Conservation (phyloP, 148 eudicot genomes). For the Fagopyrum tataricum region DNA sequence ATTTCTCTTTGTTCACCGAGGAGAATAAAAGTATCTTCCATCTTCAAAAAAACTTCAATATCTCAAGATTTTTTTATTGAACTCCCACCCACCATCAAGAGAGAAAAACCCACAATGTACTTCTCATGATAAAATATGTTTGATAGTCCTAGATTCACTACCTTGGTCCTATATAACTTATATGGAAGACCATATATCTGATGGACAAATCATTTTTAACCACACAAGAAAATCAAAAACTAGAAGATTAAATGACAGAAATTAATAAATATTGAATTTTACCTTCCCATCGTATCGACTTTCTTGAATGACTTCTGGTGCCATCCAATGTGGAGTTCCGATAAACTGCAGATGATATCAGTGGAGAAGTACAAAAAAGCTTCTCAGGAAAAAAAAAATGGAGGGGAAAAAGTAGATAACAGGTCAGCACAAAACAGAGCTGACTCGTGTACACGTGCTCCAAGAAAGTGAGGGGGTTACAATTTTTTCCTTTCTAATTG, state of each 20-base stretch:
- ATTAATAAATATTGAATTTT: slow-evolving; percentile 13
- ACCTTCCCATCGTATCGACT: slow-evolving; percentile 99
- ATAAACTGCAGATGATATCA: slow-evolving; percentile 53
- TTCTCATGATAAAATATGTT: neutral
- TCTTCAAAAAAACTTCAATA: neutral
- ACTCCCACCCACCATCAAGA: slow-evolving; percentile 7
- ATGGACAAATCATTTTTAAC: neutral
- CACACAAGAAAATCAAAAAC: neutral
- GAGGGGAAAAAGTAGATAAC: neutral
- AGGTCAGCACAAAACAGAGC: neutral
- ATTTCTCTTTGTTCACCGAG: neutral
- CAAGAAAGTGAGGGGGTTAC: neutral
- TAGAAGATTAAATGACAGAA: neutral
- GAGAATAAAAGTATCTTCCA: neutral
- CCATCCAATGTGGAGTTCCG: slow-evolving; percentile 99
- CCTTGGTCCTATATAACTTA: neutral
- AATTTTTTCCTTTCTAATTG: neutral
- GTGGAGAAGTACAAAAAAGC: slow-evolving; percentile 2
- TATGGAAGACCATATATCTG: neutral
- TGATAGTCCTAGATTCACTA: neutral
- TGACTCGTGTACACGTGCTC: neutral
- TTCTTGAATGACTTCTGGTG: slow-evolving; percentile 99
- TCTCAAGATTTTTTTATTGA: neutral
- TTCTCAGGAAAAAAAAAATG: slow-evolving; percentile 11
- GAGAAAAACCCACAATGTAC: neutral